Base-by-base conservation (phyloP, 192 early-diverging fungal genomes). In the Phycomyces nitens region DNA sequence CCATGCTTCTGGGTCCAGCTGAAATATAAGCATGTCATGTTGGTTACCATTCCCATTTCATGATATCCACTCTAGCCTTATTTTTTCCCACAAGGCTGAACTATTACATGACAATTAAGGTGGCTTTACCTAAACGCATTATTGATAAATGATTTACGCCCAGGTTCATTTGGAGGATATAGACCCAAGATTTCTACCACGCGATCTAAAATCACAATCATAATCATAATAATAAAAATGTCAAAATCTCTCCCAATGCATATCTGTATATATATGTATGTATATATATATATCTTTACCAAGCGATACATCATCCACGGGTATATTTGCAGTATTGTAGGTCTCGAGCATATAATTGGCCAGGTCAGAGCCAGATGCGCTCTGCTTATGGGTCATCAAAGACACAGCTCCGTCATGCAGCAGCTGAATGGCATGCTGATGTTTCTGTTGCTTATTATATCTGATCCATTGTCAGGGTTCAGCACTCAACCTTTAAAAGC, bases 381-480 rank as follows among this genome's bases (percentile, higher is more conserved):
- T 77, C 71, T 98, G 94, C 63, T 89, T 80, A 73, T 91, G 86
- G 62, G 88, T 79, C 60, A 91, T 75, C 55, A 98, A 83, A 23
- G 85, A 83, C 15, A 86, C 65, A 2, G 90, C 86, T 6, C 96
- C 96, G 26, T 89, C 81, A 68, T 89, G 85, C 24, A 97, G 76
- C 3, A 98, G 81, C 9, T 87, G 79, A 53, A 93, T 83, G 7
- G 92, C 92, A 41, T 87, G 82, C 38, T 72, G 74, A 68, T 84
- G 79, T 66, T 93, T 92, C 40, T 92, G 83, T 61, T 94, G 92
- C 71, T 94, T 95, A n/a, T 94, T 83, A 41, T 90, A 87, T 27
- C 93, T 93, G 70, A 39, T 38, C 15, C 4, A 53, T 42, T 23
- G 24, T 49, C 20, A 53, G 20, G 51, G 12, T 22, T 44, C 8